Conservation (phyloP, 2,329 filamentous ascomycete genomes). For the Acephala macrosclerotiorum region DNA sequence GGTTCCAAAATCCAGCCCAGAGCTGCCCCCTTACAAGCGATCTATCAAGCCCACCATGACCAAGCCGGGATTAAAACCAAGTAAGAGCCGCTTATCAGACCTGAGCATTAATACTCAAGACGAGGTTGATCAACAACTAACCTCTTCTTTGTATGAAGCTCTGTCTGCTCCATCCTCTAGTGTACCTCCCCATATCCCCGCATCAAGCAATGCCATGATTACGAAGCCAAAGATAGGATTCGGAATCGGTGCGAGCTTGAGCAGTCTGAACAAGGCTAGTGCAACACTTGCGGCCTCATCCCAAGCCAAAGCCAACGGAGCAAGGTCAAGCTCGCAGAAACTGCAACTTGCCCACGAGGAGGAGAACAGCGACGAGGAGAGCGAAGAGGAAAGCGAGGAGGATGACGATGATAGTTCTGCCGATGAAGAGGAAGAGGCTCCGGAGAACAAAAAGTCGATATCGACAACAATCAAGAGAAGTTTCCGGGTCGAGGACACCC, state of each 20-base stretch:
- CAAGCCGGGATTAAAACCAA: conserved; percentile 20
- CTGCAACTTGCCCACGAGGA: conserved; percentile 18
- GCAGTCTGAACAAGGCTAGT: conserved; percentile 28
- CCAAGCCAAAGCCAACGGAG: conserved; percentile 11
- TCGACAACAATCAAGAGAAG: not conserved
- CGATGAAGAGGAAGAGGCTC: conserved; percentile 19
- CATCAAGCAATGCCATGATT: conserved; percentile 24
- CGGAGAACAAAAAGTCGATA: not conserved
- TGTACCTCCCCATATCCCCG: conserved; percentile 20
- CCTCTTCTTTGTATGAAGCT: conserved; percentile 40
- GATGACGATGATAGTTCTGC: conserved; percentile 27
- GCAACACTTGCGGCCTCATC: conserved; percentile 20
- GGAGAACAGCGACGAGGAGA: conserved; percentile 18
- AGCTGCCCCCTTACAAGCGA: conserved; percentile 20
- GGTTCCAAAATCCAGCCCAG: conserved; percentile 29
- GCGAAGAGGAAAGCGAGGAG: conserved; percentile 30
- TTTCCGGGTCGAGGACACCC: not conserved
- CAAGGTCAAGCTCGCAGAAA: conserved; percentile 15
- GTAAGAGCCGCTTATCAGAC: conserved; percentile 34
- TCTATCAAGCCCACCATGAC: conserved; percentile 16
- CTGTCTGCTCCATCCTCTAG: conserved; percentile 20
- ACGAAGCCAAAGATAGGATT: conserved; percentile 31
- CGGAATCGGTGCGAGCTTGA: conserved; percentile 37
- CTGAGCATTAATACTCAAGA: conserved; percentile 36
- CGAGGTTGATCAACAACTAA: conserved; percentile 41